Base-by-base conservation (phyloP, 441 rosid species). In the Jatropha podagrica region DNA sequence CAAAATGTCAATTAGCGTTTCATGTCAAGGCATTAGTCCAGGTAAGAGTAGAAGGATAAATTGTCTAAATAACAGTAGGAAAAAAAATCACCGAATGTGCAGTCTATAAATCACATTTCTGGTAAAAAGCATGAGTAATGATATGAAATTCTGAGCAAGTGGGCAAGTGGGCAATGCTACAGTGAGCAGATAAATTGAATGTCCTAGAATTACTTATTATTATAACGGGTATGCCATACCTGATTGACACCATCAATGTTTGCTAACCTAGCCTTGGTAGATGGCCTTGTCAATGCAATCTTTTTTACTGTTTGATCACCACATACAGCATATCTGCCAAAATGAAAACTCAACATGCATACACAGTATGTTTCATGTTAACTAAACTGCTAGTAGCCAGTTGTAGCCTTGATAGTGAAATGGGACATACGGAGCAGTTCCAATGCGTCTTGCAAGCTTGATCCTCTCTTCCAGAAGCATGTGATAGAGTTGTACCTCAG, bases 181-280 rank as follows among this genome's bases (percentile, higher is more conserved):
- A 41, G 15, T 41, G 56, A 15, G 32, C 54, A 74, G 42, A 59
- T 60, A 15, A 32, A 17, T 37, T n/a, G 66, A 18, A 54, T 17
- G 20, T 42, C 32, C 32, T 32, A 32, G 32, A 32, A 32, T 32
- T 32, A 32, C 5, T 46, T 46, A 20, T 20, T 26, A 4, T 65
- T 23, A 65, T 48, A 51, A 48, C 26, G 9, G 9, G 61, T 65
- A 73, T 66, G 59, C 74, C 60, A 37, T 74, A 83, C 88, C 90
- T 87, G 90, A 78, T 85, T 87, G 76, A 87, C 88, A 73, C 88
- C 90, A 68, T 85, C 88, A 23, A 85, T 79, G 75, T 87, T 87
- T 44, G 87, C 86, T 67, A 87, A 73, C 72, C 90, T 81, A 66
- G 88, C 86, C 82, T 82, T 85, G 14, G 88, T 81, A 55, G 86